These are phyloP conservation scores for Acacia concinna DNA, from an alignment of 331 rosid species.

Conservation along the genomic window DNA sequence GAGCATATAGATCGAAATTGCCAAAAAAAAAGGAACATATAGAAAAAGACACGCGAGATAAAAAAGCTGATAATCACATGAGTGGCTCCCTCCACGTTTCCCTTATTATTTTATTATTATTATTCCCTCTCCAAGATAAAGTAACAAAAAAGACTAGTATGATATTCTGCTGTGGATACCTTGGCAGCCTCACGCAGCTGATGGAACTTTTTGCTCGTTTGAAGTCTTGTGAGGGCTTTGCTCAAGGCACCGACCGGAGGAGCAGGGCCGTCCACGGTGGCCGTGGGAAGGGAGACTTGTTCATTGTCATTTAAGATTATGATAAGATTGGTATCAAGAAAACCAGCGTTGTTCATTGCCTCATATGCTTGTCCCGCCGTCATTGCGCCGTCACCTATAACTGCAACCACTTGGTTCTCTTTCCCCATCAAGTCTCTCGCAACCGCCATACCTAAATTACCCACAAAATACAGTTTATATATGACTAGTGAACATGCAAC, in stretches of 20 bases:
- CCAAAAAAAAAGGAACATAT: no score
- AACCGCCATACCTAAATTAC: conserved; percentile 60
- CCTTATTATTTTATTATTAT: background rate
- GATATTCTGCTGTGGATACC: conserved; percentile 10
- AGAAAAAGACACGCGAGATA: background rate
- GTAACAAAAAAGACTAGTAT: background rate
- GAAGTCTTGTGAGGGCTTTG: conserved; percentile 45
- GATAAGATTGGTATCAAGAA: conserved; percentile 53
- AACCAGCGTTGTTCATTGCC: conserved; percentile 74
- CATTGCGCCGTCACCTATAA: conserved; percentile 74
- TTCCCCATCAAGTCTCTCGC: conserved; percentile 56
- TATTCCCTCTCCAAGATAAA: background rate
- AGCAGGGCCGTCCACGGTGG: conserved; percentile 62
- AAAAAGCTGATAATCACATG: background rate
- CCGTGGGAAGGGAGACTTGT: conserved; percentile 73
- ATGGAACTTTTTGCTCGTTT: conserved; percentile 43
- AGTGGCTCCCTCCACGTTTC: background rate
- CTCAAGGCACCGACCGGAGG: conserved; percentile 71
- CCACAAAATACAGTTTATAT: background rate
- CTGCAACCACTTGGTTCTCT: conserved; percentile 55
- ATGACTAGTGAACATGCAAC: background rate
- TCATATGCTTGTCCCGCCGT: conserved; percentile 70
- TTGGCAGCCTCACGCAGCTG: conserved; percentile 50
- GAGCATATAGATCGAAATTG: background rate
- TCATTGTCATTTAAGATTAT: conserved; percentile 62